A percentile compares a stretch with the other conserved stretches of the same genome.
phyloP scores from a whole-genome alignment of 2,329 filamentous ascomycete genomes.

The Sclerotinia trifoliorum region DNA sequence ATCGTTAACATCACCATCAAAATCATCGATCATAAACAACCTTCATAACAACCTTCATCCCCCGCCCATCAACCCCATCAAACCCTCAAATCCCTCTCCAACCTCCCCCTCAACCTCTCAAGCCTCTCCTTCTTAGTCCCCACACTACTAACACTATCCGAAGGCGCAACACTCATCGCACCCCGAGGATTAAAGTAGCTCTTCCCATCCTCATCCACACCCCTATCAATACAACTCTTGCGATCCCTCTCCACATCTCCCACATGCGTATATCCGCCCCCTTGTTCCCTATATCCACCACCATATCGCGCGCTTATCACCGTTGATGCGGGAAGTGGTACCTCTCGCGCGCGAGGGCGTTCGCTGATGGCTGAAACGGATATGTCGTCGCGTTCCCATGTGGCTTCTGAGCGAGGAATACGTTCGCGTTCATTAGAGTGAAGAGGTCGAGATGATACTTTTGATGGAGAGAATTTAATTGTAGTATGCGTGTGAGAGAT shows the following conservation, averaged over 20 bases:
- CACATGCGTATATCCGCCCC: conserved; percentile 6
- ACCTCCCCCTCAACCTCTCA: conserved; percentile 23
- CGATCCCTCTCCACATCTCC: conserved; percentile 26
- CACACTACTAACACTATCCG: conserved; percentile 63
- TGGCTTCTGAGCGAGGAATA: conserved; percentile 13
- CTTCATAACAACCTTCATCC: no score
- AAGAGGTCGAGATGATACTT: not conserved
- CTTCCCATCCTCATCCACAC: conserved; percentile 14
- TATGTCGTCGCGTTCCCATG: conserved; percentile 17
- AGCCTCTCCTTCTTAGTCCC: conserved; percentile 43
- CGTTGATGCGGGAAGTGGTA: conserved; percentile 26
- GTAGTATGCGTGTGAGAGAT: conserved; percentile 13
- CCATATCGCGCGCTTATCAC: conserved; percentile 9
- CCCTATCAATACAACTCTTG: not conserved
- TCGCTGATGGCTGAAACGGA: not conserved
- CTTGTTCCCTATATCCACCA: conserved; percentile 18
- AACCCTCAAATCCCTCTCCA: conserved; percentile 23
- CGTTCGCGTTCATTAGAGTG: not conserved
- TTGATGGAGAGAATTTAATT: conserved; percentile 11
- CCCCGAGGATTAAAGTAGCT: conserved; percentile 42
- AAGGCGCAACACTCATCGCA: conserved; percentile 54
- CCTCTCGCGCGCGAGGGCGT: conserved; percentile 19
- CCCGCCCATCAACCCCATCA: not conserved
- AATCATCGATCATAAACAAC: no score
- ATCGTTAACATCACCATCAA: no score